These are phyloP conservation scores for Quercus berberidifolia DNA, from an alignment of 306 rosid species.

Conservation along the genomic window DNA sequence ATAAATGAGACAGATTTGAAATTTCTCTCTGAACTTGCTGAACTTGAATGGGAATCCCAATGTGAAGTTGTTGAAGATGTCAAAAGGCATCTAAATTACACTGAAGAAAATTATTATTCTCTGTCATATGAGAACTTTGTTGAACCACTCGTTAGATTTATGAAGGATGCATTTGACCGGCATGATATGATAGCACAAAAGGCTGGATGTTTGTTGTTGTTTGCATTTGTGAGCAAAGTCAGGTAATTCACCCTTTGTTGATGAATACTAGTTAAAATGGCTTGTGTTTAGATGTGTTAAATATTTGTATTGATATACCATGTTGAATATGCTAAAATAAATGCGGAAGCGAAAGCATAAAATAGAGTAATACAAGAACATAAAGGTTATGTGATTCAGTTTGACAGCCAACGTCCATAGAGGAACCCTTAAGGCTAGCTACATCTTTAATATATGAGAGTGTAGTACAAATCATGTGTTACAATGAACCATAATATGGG, in stretches of 20 bases:
- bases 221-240: conserved; percentile 54
- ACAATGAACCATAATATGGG: no score
- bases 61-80: conserved; percentile 69
- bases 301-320: no score
- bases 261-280: no score
- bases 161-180: conserved; percentile 54
- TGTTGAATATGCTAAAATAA: no score
- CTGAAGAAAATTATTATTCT: conserved; percentile 31
- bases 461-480: no score
- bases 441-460: no score
- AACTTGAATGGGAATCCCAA: conserved; percentile 70
- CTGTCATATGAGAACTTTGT: conserved; percentile 44
- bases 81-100: conserved; percentile 37
- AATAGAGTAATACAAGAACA: no score
- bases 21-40: conserved; percentile 50
- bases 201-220: conserved; percentile 59
- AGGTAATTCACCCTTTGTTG: conserved; percentile 40
- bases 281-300: no score
- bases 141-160: conserved; percentile 59
- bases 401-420: no score
- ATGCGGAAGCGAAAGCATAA: no score
- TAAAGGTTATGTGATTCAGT: no score
- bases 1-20: conserved; percentile 34
- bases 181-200: conserved; percentile 52
- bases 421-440: no score